These are phyloP conservation scores for Bolboschoenus planiculmis DNA, from an alignment of 176 grass and related monocot genomes.

Conservation along the genomic window DNA sequence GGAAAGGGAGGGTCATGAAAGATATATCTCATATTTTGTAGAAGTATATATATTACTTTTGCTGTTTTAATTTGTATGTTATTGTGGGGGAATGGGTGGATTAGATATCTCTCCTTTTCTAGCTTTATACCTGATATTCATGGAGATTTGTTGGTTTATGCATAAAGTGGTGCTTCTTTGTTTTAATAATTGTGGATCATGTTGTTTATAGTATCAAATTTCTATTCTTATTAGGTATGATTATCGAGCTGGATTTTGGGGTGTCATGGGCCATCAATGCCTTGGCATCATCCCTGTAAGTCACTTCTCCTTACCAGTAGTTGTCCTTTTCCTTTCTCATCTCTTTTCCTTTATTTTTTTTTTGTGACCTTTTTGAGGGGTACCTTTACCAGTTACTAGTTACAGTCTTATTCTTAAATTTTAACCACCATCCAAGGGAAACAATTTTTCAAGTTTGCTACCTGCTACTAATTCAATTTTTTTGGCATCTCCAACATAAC, in stretches of 20 bases:
- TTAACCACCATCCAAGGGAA: neutral
- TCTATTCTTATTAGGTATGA: conserved; percentile 61
- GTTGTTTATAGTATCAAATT: neutral
- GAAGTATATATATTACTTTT: neutral
- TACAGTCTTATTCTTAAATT: neutral
- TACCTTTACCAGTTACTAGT: neutral
- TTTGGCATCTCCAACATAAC: neutral
- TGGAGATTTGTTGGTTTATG: neutral
- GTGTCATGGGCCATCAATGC: conserved; percentile 83
- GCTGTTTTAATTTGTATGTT: neutral
- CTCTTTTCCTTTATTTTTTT: neutral
- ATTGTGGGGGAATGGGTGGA: neutral
- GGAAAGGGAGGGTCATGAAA: neutral
- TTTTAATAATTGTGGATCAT: conserved; percentile 6
- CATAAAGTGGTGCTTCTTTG: neutral
- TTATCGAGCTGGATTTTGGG: conserved; percentile 93
- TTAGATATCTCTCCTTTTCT: conserved; percentile 5
- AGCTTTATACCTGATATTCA: neutral
- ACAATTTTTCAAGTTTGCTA: neutral
- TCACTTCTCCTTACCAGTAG: neutral
- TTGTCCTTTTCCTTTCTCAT: neutral
- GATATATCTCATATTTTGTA: neutral
- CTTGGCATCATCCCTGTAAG: conserved; percentile 98
- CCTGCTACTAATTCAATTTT: neutral
- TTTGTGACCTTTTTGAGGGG: neutral